Conservation (phyloP, 176 grass and related monocot genomes). For the Tuctoria greenei region DNA sequence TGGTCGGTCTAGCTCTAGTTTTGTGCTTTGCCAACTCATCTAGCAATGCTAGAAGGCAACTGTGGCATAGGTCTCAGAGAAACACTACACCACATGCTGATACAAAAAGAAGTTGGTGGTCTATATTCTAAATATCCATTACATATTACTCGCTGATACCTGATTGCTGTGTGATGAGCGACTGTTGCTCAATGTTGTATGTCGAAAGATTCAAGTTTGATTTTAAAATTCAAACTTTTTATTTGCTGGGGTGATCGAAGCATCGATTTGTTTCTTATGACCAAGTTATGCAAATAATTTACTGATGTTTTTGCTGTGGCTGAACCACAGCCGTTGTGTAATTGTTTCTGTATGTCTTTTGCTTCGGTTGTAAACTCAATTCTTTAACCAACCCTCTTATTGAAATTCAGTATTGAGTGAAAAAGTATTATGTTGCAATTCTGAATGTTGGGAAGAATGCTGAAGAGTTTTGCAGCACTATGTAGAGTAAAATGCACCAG, state of each 20-base stretch:
- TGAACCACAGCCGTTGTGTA: neutral
- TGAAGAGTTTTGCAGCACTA: too few relatives aligned
- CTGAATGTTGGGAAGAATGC: too few relatives aligned
- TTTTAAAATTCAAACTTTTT: conserved; percentile 15
- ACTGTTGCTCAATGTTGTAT: conserved; percentile 22
- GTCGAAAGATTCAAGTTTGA: neutral
- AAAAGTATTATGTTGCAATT: too few relatives aligned
- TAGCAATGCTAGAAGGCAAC: conserved; percentile 40
- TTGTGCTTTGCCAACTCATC: conserved; percentile 70
- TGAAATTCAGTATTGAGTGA: too few relatives aligned
- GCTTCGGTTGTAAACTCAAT: neutral
- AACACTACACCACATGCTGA: conserved; percentile 25
- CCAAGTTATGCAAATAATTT: conserved; percentile 14
- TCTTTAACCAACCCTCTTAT: neutral
- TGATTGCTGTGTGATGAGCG: neutral
- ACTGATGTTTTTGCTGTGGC: conserved; percentile 18
- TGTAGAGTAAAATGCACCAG: too few relatives aligned
- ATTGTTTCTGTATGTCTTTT: neutral
- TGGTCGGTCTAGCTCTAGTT: conserved; percentile 73
- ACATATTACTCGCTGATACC: neutral
- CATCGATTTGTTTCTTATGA: conserved; percentile 8
- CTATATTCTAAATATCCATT: conserved; percentile 57
- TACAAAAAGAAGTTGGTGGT: conserved; percentile 83
- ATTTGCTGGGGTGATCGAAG: neutral
- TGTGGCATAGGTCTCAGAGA: conserved; percentile 36